A percentile compares a stretch with the other conserved stretches of the same genome.
Evolutionary conservation across 148 eudicot species (phyloP).

Genomic region (Spergularia marina): DNA sequence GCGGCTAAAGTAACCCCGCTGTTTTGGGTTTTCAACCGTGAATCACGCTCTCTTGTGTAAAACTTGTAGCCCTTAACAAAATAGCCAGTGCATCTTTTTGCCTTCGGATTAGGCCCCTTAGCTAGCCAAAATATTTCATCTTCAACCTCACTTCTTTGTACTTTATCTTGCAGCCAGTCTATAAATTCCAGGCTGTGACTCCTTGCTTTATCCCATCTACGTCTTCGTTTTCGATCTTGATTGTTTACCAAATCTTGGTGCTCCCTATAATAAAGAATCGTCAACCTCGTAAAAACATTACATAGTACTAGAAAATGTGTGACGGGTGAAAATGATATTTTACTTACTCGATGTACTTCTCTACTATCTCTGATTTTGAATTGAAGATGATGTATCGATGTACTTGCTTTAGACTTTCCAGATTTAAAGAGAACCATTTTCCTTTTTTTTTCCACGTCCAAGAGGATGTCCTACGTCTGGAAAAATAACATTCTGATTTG

Average conservation of each 20-base stretch:
- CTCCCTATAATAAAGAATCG: too few species aligned
- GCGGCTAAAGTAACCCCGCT: too few species aligned
- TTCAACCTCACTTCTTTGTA: not conserved
- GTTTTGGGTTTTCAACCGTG: too few species aligned
- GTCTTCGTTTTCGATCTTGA: not conserved
- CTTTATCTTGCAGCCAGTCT: not conserved
- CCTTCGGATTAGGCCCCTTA: not conserved
- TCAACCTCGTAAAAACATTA: too few species aligned
- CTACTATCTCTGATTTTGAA: not conserved
- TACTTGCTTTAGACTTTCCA: not conserved
- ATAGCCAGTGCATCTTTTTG: not conserved
- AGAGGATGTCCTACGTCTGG: not conserved
- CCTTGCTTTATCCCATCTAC: not conserved
- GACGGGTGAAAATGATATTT: too few species aligned
- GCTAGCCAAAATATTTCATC: not conserved
- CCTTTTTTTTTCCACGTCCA: slow-evolving; percentile 3
- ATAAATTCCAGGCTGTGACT: not conserved
- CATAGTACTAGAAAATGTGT: too few species aligned
- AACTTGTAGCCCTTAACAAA: not conserved
- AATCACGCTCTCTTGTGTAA: not conserved
- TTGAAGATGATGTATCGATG: too few species aligned
- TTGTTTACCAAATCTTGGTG: not conserved
- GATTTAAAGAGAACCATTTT: not conserved
- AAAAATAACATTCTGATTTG: too few species aligned
- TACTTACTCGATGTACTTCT: not conserved